These are phyloP conservation scores for Candida germanica DNA, from an alignment of 805 yeast species.

Conservation along the genomic window DNA sequence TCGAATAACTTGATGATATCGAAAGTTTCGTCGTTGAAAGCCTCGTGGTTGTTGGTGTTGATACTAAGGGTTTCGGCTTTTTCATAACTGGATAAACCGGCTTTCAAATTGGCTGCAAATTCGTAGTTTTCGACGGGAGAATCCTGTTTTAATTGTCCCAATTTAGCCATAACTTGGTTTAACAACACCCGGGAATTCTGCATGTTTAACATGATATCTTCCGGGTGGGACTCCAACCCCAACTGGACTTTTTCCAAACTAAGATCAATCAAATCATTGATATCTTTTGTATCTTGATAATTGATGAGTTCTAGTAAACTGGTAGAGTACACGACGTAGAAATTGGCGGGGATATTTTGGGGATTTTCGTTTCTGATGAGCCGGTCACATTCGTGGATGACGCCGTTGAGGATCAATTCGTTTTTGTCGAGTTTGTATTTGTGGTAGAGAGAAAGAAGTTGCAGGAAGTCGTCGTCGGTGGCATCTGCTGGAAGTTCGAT, in stretches of 20 bases:
- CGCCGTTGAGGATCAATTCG: slow-evolving; percentile 70
- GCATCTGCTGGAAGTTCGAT: slow-evolving; percentile 69
- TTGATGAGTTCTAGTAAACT: slow-evolving; percentile 64
- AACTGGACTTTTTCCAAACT: slow-evolving; percentile 65
- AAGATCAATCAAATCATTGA: slow-evolving; percentile 49
- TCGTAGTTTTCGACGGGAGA: neutral
- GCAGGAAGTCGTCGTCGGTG: slow-evolving; percentile 77
- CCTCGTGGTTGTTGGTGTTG: slow-evolving; percentile 20
- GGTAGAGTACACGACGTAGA: slow-evolving; percentile 72
- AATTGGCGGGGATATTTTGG: slow-evolving; percentile 41
- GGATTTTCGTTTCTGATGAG: slow-evolving; percentile 47
- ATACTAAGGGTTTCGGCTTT: slow-evolving; percentile 34
- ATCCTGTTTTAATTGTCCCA: slow-evolving; percentile 20
- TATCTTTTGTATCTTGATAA: slow-evolving; percentile 35
- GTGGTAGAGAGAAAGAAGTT: slow-evolving; percentile 68
- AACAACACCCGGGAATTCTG: slow-evolving; percentile 55
- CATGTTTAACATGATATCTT: slow-evolving; percentile 46
- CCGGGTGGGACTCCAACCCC: slow-evolving; percentile 53
- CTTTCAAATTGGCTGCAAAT: slow-evolving; percentile 28
- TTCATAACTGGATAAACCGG: slow-evolving; percentile 46
- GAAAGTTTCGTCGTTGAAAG: slow-evolving; percentile 41
- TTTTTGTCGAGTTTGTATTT: slow-evolving; percentile 57
- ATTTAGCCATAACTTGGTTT: slow-evolving; percentile 58
- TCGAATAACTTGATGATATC: slow-evolving; percentile 58
- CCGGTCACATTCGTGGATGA: slow-evolving; percentile 90